Evolutionary conservation across 2,329 filamentous ascomycete genomes (phyloP).

Genomic region (Microsporum canis): DNA sequence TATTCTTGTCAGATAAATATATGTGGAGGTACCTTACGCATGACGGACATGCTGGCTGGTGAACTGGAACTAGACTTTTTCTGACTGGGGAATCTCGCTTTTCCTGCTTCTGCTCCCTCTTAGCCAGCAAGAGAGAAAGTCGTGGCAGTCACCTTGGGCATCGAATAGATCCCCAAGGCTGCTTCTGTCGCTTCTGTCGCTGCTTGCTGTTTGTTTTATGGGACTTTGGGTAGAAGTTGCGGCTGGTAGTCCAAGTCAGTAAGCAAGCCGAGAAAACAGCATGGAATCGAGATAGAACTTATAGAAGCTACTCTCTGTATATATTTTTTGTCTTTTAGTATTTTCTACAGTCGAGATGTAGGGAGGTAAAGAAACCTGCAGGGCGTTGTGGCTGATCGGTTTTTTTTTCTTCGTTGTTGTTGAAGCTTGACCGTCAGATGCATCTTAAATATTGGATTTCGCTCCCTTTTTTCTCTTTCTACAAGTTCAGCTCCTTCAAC

Average conservation of each 20-base stretch:
- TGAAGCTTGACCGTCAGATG: neutral
- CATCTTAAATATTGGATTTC: neutral
- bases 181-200: neutral
- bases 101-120: neutral
- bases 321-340: too few relatives aligned
- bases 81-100: neutral
- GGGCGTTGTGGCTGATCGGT: neutral
- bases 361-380: neutral
- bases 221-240: neutral
- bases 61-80: neutral
- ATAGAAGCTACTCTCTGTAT: neutral
- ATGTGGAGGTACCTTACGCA: constrained; percentile 1
- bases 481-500: neutral
- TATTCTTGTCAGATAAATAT: neutral
- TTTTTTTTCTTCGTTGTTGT: neutral
- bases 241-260: neutral
- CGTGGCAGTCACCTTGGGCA: neutral
- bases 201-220: neutral
- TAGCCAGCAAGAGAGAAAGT: neutral
- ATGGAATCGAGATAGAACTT: neutral
- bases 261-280: neutral
- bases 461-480: neutral
- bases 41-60: neutral
- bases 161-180: neutral
- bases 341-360: too few relatives aligned